These are phyloP conservation scores for Metarhizium sp. DNA, from an alignment of 2,329 filamentous ascomycete species.

Conservation along the genomic window DNA sequence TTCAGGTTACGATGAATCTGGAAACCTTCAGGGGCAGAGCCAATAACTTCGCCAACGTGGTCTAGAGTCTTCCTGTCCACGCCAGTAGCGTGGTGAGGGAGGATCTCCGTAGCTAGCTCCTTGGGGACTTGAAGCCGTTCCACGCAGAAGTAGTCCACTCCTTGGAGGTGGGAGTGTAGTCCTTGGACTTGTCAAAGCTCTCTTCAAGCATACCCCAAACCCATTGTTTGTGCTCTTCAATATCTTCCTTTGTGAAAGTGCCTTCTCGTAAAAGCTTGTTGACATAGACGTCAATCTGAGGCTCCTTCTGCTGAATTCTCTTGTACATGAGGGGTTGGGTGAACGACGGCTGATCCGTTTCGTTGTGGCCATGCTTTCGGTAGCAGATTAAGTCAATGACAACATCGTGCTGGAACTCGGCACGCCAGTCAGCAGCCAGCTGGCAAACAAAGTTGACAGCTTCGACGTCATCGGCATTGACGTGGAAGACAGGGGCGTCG, in stretches of 20 bases:
- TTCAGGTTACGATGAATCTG: slow-evolving; percentile 90
- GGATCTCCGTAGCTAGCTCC: slow-evolving; percentile 87
- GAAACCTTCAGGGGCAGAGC: slow-evolving; percentile 74
- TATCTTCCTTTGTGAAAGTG: slow-evolving; percentile 93
- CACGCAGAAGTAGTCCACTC: slow-evolving; percentile 98
- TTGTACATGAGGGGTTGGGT: slow-evolving; percentile 99
- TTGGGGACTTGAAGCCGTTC: slow-evolving; percentile 99
- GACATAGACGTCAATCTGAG: slow-evolving; percentile 84
- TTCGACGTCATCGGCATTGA: slow-evolving; percentile 97
- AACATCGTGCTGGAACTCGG: slow-evolving; percentile 96
- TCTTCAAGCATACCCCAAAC: slow-evolving; percentile 99
- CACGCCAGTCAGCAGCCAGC: slow-evolving; percentile 93
- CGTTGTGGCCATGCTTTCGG: slow-evolving; percentile 97
- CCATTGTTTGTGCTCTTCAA: slow-evolving; percentile 99
- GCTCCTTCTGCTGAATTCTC: slow-evolving; percentile 76
- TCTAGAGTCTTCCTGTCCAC: slow-evolving; percentile 65
- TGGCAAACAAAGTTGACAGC: slow-evolving; percentile 98
- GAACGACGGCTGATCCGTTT: slow-evolving; percentile 98
- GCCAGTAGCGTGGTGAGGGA: slow-evolving; percentile 83
- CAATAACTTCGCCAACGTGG: slow-evolving; percentile 75
- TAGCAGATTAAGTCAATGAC: slow-evolving; percentile 98
- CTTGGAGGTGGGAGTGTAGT: slow-evolving; percentile 92
- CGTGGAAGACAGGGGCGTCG: slow-evolving; percentile 96
- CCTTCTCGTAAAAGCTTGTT: slow-evolving; percentile 85
- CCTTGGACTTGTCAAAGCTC: slow-evolving; percentile 93